phyloP scores from a whole-genome alignment of 129 eudicot species.

The Flaveria bidentis region DNA sequence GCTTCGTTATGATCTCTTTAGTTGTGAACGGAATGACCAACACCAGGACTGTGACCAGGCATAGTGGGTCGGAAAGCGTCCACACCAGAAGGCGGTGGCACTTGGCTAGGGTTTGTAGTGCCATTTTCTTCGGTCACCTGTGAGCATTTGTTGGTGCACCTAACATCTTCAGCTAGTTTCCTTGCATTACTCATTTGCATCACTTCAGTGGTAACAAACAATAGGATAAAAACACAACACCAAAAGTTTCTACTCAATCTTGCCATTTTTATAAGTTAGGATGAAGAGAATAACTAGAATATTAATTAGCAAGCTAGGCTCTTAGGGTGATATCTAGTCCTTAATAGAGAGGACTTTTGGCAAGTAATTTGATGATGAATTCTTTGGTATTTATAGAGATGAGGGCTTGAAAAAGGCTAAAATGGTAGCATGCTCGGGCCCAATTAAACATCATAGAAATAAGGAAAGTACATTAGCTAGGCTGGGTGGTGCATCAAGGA shows the following conservation, averaged over 20 bases:
- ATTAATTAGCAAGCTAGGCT: constrained; percentile 17
- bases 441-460: constrained; percentile 34
- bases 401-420: constrained; percentile 21
- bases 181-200: constrained; percentile 39
- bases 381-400: constrained; percentile 33
- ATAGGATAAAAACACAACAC: constrained; percentile 28
- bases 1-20: constrained; percentile 16
- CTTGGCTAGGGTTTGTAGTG: constrained; percentile 30
- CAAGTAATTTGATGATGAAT: constrained; percentile 37
- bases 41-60: constrained; percentile 63
- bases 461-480: constrained; percentile 33
- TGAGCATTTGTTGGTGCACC: constrained; percentile 9
- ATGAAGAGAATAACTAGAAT: constrained; percentile 5
- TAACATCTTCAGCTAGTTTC: constrained; percentile 21
- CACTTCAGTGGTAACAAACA: constrained; percentile 22
- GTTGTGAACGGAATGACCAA: constrained; percentile 51
- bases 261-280: constrained; percentile 26
- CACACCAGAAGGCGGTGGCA: constrained; percentile 29
- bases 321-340: constrained; percentile 6
- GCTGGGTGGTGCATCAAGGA: constrained; percentile 29
- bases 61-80: constrained; percentile 51
- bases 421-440: constrained; percentile 31
- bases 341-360: constrained; percentile 19
- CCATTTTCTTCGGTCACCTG: constrained; percentile 18
- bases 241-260: constrained; percentile 22